These are phyloP conservation scores for Venustampulla echinocandica DNA, from an alignment of 495 filamentous ascomycete genomes.

Conservation along the genomic window DNA sequence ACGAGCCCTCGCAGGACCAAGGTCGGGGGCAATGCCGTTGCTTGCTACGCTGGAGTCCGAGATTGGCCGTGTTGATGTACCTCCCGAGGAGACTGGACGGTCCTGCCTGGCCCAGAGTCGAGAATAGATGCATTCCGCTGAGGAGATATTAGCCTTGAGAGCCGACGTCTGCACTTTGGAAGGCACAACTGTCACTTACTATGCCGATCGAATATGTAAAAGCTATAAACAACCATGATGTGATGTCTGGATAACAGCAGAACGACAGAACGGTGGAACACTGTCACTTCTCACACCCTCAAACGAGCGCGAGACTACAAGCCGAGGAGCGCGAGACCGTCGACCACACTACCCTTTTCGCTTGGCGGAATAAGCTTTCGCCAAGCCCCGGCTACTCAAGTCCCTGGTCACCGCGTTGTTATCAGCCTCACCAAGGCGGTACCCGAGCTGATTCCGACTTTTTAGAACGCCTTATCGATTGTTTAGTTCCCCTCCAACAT, in stretches of 20 bases:
- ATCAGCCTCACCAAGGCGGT: neutral
- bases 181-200: constrained; percentile 45
- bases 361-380: neutral
- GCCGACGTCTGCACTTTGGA: constrained; percentile 8
- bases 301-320: too few relatives aligned
- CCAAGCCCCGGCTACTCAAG: neutral
- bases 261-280: too few relatives aligned
- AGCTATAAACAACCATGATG: constrained; percentile 86
- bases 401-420: too few relatives aligned
- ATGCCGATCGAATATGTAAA: constrained; percentile 98
- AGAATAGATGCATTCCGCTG: constrained; percentile 96
- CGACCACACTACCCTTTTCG: too few relatives aligned
- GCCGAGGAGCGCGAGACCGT: too few relatives aligned
- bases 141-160: constrained; percentile 8
- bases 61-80: constrained; percentile 11
- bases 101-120: constrained; percentile 52
- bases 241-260: neutral
- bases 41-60: constrained; percentile 18
- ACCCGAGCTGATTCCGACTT: neutral
- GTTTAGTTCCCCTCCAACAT: neutral
- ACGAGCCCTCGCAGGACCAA: constrained; percentile 17
- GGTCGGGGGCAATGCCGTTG: constrained; percentile 14
- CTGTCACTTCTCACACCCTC: too few relatives aligned
- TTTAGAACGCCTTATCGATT: too few relatives aligned
- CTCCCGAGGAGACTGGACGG: constrained; percentile 10